These are phyloP conservation scores for Sideroxylon spinosum DNA, from an alignment of 179 eudicot species.

Conservation along the genomic window DNA sequence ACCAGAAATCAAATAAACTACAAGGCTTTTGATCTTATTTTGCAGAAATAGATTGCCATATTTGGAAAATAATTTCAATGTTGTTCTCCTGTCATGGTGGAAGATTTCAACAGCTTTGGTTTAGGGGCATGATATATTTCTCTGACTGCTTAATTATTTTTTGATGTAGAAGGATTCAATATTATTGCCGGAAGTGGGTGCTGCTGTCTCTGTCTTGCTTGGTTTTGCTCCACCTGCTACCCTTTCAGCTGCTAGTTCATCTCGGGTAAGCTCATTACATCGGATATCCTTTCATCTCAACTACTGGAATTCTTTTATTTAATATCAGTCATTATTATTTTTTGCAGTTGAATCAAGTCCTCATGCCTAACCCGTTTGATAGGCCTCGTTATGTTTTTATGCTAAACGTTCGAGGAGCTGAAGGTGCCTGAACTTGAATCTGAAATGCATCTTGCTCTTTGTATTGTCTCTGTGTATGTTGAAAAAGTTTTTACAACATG, in stretches of 20 bases:
- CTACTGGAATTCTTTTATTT: background rate
- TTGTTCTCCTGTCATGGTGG: background rate
- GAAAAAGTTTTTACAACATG: slow-evolving; percentile 4
- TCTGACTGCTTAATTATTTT: slow-evolving; percentile 13
- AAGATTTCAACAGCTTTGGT: background rate
- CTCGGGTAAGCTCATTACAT: slow-evolving; percentile 41
- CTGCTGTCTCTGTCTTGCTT: slow-evolving; percentile 77
- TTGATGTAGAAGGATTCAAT: slow-evolving; percentile 46
- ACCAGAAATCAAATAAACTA: background rate
- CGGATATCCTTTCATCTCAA: background rate
- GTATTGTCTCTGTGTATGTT: slow-evolving; percentile 5
- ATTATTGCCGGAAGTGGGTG: slow-evolving; percentile 68
- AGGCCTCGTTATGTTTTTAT: slow-evolving; percentile 75
- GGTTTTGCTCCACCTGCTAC: slow-evolving; percentile 74
- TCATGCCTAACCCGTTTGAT: slow-evolving; percentile 85
- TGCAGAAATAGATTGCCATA: background rate
- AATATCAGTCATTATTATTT: background rate
- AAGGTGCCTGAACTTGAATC: slow-evolving; percentile 39
- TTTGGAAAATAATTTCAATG: background rate
- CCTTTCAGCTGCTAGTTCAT: slow-evolving; percentile 66
- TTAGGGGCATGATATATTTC: slow-evolving; percentile 3
- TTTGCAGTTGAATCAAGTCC: slow-evolving; percentile 75
- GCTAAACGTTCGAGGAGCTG: slow-evolving; percentile 64
- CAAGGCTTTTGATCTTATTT: background rate
- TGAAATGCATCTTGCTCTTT: slow-evolving; percentile 12